phyloP scores from a whole-genome alignment of 345 rosid genomes.

The Eucalyptus coolabah region DNA sequence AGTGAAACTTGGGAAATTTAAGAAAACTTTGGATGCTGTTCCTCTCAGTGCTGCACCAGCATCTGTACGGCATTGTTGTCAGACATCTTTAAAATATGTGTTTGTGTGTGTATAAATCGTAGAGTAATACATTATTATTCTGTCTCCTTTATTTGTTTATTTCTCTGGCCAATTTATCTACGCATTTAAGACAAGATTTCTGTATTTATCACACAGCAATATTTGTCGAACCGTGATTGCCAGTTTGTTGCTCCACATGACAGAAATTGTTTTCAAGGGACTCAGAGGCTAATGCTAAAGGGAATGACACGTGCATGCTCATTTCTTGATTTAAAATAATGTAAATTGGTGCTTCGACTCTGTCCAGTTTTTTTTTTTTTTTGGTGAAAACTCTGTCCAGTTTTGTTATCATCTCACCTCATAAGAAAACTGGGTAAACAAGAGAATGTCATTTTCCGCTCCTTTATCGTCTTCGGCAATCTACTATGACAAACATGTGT shows the following conservation, averaged over 20 bases:
- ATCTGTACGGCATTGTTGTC: conserved; percentile 24
- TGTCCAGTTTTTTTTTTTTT: background rate
- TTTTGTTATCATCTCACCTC: background rate
- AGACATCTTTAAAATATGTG: background rate
- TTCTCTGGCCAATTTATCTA: background rate
- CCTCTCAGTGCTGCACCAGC: conserved; percentile 26
- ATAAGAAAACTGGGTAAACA: background rate
- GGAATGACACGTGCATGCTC: background rate
- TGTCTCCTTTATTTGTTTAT: background rate
- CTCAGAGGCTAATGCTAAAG: background rate
- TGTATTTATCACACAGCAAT: background rate
- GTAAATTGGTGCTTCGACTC: background rate
- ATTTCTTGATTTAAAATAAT: background rate
- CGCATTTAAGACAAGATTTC: background rate
- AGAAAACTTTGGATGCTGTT: conserved; percentile 46
- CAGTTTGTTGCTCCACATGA: background rate
- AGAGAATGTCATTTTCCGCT: background rate
- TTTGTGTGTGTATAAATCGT: background rate
- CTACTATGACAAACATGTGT: background rate
- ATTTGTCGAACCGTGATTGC: background rate
- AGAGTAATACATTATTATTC: background rate
- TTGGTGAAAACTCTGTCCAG: background rate
- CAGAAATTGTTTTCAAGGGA: background rate
- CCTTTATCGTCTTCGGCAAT: background rate
- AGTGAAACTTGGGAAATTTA: background rate